Conservation (phyloP, 2,329 filamentous ascomycete species). For the Chaetomium olivaceum region DNA sequence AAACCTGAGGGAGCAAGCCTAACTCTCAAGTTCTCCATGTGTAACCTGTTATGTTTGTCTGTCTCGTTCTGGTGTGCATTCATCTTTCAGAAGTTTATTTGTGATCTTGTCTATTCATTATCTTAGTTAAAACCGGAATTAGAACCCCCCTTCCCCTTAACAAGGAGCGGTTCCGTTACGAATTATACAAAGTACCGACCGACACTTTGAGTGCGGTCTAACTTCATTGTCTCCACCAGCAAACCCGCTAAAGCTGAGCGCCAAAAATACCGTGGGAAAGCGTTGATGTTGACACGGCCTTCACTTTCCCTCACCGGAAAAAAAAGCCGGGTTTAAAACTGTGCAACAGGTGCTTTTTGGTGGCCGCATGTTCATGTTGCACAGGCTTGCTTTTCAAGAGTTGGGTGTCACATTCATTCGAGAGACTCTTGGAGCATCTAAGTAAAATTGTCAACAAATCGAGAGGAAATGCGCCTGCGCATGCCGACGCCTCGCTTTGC, state of each 20-base stretch:
- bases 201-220: neutral
- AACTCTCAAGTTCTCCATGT: neutral
- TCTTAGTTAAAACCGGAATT: neutral
- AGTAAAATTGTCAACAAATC: neutral
- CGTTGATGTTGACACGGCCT: conserved; percentile 2
- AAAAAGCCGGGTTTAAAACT: neutral
- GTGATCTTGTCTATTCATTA: neutral
- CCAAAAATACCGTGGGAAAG: conserved; percentile 3
- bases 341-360: conserved; percentile 10
- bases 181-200: no score
- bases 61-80: neutral
- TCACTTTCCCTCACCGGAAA: neutral
- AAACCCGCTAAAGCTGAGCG: neutral
- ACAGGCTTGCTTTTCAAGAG: conserved; percentile 11
- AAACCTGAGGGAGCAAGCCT: neutral
- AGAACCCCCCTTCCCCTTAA: neutral
- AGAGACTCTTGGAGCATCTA: neutral
- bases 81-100: neutral
- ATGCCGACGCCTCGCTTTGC: conserved; percentile 16
- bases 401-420: conserved; percentile 17
- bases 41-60: neutral
- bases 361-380: conserved; percentile 15
- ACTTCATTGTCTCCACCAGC: conserved; percentile 4
- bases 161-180: neutral
- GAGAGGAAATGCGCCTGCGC: conserved; percentile 16